Evolutionary conservation across 257 asterid genomes (phyloP).

Genomic region (Solanum pennellii): DNA sequence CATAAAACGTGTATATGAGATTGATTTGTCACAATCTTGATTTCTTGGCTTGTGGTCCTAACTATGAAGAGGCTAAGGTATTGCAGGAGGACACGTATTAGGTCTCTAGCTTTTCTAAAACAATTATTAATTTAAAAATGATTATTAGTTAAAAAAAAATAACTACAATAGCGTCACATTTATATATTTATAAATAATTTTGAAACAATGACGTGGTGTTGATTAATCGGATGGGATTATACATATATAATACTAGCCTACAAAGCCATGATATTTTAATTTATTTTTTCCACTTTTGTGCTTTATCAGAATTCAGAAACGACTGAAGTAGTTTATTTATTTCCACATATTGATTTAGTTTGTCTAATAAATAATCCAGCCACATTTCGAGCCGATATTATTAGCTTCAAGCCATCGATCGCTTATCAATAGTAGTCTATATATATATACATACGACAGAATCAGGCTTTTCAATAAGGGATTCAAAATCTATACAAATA

Average conservation of each 20-base stretch:
- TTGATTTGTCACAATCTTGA: conserved; percentile 6
- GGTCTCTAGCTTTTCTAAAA: neutral
- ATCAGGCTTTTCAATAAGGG: too few relatives aligned
- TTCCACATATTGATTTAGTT: neutral
- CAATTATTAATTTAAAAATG: neutral
- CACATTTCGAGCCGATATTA: neutral
- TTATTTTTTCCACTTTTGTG: neutral
- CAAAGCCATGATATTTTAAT: neutral
- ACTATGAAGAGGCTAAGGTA: neutral
- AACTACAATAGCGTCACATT: neutral
- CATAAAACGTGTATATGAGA: neutral
- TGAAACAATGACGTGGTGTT: neutral
- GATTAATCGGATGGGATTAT: neutral
- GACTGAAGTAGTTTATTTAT: neutral
- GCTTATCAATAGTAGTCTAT: neutral
- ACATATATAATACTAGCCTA: neutral
- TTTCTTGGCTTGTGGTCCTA: conserved; percentile 3
- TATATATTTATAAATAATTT: neutral
- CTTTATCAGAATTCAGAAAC: neutral
- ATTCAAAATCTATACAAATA: too few relatives aligned
- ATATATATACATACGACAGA: accelerated
- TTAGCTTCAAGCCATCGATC: neutral
- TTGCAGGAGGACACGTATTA: conserved; percentile 9
- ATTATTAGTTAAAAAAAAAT: neutral
- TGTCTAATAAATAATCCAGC: neutral